A percentile compares a stretch with the other conserved stretches of the same genome.
These are phyloP conservation scores for Thinopyrum obtusiflorum DNA, from an alignment of 202 grass and related monocot species.

Conservation along the genomic window DNA sequence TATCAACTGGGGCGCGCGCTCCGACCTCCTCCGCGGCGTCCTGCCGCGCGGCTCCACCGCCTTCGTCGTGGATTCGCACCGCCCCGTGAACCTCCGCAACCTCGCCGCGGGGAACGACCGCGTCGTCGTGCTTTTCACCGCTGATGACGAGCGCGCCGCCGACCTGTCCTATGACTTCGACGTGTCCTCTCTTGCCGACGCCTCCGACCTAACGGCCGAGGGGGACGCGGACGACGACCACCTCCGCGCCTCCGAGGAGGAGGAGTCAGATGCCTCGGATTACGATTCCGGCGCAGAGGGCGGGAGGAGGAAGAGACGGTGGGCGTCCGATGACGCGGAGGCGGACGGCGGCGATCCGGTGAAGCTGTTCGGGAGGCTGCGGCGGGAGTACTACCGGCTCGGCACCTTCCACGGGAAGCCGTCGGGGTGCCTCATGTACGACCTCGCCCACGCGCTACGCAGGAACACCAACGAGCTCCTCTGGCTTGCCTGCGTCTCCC, in stretches of 20 bases:
- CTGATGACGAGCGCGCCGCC: constrained; percentile 74
- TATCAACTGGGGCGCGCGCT: constrained; percentile 80
- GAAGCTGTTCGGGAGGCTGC: constrained; percentile 59
- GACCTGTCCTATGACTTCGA: constrained; percentile 85
- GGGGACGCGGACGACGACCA: constrained; percentile 48
- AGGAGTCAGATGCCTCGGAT: constrained; percentile 34
- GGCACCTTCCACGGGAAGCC: constrained; percentile 91
- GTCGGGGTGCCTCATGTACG: constrained; percentile 86
- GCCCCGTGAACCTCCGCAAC: constrained; percentile 85
- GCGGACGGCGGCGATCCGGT: constrained; percentile 47
- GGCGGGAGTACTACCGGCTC: constrained; percentile 70
- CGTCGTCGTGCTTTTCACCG: constrained; percentile 71
- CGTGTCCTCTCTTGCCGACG: constrained; percentile 68
- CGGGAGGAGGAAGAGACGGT: constrained; percentile 42
- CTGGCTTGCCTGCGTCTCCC: constrained; percentile 84
- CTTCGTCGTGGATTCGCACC: constrained; percentile 75
- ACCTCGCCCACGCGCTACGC: constrained; percentile 69
- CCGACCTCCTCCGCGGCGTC: constrained; percentile 52
- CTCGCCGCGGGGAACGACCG: constrained; percentile 59
- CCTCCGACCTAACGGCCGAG: constrained; percentile 60
- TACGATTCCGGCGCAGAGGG: constrained; percentile 46
- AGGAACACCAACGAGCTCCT: constrained; percentile 86
- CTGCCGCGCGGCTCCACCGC: constrained; percentile 37
- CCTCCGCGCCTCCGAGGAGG: constrained; percentile 29
- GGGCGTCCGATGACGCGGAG: constrained; percentile 27